Conservation (phyloP, 495 filamentous ascomycete genomes). For the Geopyxis carbonaria region DNA sequence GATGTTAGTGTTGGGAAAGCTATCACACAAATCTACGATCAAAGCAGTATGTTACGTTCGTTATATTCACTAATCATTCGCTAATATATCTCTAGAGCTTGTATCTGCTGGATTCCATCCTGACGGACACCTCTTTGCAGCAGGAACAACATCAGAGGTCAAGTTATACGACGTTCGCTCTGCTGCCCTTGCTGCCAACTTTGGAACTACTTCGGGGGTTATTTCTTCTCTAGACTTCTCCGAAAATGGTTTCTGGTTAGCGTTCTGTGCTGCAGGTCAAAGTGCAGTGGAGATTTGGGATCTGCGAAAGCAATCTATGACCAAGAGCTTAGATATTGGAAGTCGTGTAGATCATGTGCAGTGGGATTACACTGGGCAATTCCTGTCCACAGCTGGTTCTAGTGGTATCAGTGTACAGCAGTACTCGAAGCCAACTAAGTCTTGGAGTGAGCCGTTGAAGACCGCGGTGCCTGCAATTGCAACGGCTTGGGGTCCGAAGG, state of each 20-base stretch:
- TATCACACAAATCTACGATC: slow-evolving; percentile 61
- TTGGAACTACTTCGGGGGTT: slow-evolving; percentile 42
- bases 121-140: slow-evolving; percentile 82
- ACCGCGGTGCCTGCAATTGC: slow-evolving; percentile 55
- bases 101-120: slow-evolving; percentile 78
- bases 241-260: slow-evolving; percentile 95
- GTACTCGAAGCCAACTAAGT: slow-evolving; percentile 65
- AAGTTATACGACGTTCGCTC: slow-evolving; percentile 72
- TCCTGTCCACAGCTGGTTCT: slow-evolving; percentile 63
- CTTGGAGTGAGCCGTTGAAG: slow-evolving; percentile 73
- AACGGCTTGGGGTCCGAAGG: slow-evolving; percentile 58
- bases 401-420: slow-evolving; percentile 72
- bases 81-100: slow-evolving; percentile 39
- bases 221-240: slow-evolving; percentile 70
- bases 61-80: background rate
- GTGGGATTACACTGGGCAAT: slow-evolving; percentile 95
- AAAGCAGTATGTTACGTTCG: slow-evolving; percentile 52
- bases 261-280: slow-evolving; percentile 52
- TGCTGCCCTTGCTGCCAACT: slow-evolving; percentile 50
- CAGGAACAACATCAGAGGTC: slow-evolving; percentile 61
- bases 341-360: slow-evolving; percentile 49
- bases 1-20: slow-evolving; percentile 50
- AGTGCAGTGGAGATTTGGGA: slow-evolving; percentile 74
- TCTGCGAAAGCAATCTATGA: slow-evolving; percentile 60
- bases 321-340: slow-evolving; percentile 70